Conservation (phyloP, 1,284 basidiomycete genomes). For the Malassezia caprae region DNA sequence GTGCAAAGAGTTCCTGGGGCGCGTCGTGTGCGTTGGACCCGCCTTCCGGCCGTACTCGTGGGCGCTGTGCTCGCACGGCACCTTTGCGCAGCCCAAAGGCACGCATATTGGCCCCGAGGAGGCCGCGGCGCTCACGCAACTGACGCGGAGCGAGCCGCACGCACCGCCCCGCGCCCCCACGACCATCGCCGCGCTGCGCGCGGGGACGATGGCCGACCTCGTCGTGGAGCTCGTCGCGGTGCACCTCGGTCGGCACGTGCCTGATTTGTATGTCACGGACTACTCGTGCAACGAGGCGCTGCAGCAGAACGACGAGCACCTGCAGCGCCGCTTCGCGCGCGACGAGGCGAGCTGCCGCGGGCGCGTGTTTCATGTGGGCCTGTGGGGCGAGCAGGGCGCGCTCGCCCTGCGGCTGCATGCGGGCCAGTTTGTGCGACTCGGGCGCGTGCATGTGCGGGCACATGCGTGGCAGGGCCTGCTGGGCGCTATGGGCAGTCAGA, state of each 20-base stretch:
- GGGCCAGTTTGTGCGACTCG: constrained; percentile 30
- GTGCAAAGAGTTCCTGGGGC: constrained; percentile 6
- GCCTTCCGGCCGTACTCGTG: constrained; percentile 5
- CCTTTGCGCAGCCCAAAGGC: background rate
- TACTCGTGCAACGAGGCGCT: constrained; percentile 30
- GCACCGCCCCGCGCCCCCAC: constrained; percentile 16
- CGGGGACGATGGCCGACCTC: constrained; percentile 29
- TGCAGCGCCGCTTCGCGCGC: background rate
- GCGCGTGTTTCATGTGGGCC: constrained; percentile 30
- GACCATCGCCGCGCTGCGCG: constrained; percentile 19
- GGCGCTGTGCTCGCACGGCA: background rate
- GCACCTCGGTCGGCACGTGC: constrained; percentile 23
- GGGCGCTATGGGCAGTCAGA: constrained; percentile 26
- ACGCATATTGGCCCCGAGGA: constrained; percentile 7
- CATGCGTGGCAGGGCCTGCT: constrained; percentile 24
- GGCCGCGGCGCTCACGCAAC: constrained; percentile 8
- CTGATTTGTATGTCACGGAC: constrained; percentile 38
- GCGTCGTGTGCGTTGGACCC: constrained; percentile 4
- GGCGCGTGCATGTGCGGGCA: constrained; percentile 27
- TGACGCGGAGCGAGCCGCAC: constrained; percentile 17
- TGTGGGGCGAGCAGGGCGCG: constrained; percentile 31
- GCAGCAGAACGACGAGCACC: constrained; percentile 18
- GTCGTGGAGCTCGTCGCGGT: constrained; percentile 34
- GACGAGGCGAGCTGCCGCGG: constrained; percentile 20
- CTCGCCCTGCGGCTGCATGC: constrained; percentile 24